A percentile compares a stretch with the other conserved stretches of the same genome.
phyloP scores from a whole-genome alignment of 2,329 filamentous ascomycete species.

The Didymellaceae sp. region DNA sequence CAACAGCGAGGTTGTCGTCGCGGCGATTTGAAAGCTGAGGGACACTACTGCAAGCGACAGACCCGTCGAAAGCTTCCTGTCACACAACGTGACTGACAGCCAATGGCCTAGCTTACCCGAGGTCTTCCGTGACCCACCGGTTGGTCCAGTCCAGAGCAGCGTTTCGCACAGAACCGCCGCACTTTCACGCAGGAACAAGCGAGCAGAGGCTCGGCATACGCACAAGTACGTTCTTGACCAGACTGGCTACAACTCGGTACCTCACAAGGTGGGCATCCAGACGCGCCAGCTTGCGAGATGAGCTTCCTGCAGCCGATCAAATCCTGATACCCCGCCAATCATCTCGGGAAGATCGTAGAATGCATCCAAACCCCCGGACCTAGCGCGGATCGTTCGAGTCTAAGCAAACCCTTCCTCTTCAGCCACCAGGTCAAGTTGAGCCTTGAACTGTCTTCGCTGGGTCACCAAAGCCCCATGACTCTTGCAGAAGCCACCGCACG shows the following conservation, averaged over 20 bases:
- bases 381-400: conserved; percentile 10
- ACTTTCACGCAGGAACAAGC: conserved; percentile 8
- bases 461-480: conserved; percentile 4
- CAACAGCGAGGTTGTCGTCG: conserved; percentile 4
- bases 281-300: too few relatives aligned
- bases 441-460: too few relatives aligned
- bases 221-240: neutral
- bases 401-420: neutral
- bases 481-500: neutral
- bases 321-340: neutral
- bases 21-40: neutral
- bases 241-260: too few relatives aligned
- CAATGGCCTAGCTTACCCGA: conserved; percentile 1
- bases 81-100: conserved; percentile 7
- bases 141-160: conserved; percentile 1
- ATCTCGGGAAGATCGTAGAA: conserved; percentile 10
- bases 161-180: conserved; percentile 12
- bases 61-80: conserved; percentile 6
- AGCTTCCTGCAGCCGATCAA: neutral
- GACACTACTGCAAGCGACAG: conserved; percentile 10
- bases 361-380: neutral
- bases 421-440: conserved; percentile 1
- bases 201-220: neutral
- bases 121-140: neutral
- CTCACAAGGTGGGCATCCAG: too few relatives aligned